phyloP scores from a whole-genome alignment of 2,329 filamentous ascomycete species.

The Diaporthe ampelina region DNA sequence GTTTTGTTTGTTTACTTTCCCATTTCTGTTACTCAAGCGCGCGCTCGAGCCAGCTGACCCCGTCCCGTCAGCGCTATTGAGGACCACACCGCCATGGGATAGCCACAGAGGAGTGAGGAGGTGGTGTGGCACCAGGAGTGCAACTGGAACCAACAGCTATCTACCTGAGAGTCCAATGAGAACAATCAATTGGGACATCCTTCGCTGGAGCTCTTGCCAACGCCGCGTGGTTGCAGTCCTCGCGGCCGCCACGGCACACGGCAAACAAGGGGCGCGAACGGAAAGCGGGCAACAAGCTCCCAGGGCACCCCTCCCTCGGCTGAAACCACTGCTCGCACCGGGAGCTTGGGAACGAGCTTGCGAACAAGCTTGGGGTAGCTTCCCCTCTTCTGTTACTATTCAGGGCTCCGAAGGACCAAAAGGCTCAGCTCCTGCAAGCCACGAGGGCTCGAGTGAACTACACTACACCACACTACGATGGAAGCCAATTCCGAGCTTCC shows the following conservation, averaged over 20 bases:
- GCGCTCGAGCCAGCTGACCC: conserved; percentile 28
- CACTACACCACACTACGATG: background rate
- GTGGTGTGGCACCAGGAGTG: conserved; percentile 15
- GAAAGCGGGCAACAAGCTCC: conserved; percentile 1
- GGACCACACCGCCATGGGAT: conserved; percentile 22
- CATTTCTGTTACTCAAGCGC: conserved; percentile 3
- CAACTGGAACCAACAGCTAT: conserved; percentile 17
- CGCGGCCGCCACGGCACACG: conserved; percentile 21
- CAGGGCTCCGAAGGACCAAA: conserved; percentile 4
- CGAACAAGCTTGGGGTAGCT: background rate
- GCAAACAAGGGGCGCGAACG: conserved; percentile 6
- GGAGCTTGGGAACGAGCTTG: conserved; percentile 22
- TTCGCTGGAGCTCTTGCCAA: conserved; percentile 10
- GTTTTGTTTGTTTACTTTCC: conserved; percentile 42
- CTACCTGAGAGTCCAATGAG: conserved; percentile 14
- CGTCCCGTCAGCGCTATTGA: conserved; percentile 19
- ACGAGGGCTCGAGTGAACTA: background rate
- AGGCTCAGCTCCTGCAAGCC: conserved; percentile 14
- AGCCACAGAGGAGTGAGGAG: background rate
- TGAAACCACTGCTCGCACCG: conserved; percentile 32
- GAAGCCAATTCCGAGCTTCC: background rate
- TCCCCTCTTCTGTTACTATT: conserved; percentile 8
- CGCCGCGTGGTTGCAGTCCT: conserved; percentile 36
- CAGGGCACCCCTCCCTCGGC: conserved; percentile 30
- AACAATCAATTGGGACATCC: background rate